Base-by-base conservation (phyloP, 2,329 filamentous ascomycete species). In the Fusarium sambucinum region DNA sequence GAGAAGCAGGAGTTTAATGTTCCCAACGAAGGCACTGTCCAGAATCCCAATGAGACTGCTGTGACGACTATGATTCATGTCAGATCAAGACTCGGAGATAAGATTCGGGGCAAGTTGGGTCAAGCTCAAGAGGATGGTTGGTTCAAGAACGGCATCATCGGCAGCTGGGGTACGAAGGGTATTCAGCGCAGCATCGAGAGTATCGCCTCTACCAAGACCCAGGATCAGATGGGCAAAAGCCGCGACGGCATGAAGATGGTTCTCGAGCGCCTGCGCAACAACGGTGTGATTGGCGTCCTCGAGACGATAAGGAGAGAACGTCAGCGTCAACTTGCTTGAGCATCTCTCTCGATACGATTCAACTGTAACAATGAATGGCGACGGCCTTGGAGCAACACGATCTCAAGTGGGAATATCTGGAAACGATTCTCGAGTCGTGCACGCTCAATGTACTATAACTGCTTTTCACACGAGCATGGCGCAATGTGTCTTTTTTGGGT, bases 201-300 rank as follows among this genome's bases (percentile, higher is more conserved):
- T 55, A 89, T 95, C 63, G 92, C 91, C 13, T 89, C 92, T 38
- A 90, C 89, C 74, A 91, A 92, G 76, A 93, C 92, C 7, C 87
- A 90, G 69, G 90, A 91, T 73, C 91, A 92, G 76, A 85, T 95
- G 73, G 89, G 90, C 52, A 94, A 94, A 81, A 92, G 91, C 71
- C 89, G 91, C 50, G 91, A 94, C 77, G 92, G 92, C 48, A 95
- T 96, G 92, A 89, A 87, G 58, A 87, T 94, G 37, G 92, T 96
- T 11, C 83, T 96, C 23, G 91, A 94, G 78, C 84, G 92, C 47
- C 80, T 89, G 53, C 83, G 87, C 47, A 86, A 86, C 76, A 86
- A 83, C 40, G 85, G 86, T 30, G 83, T 88, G 58, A 85, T 88
- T 56, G 84, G 85, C 38, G 85, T 89, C 30, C 77, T 89, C 33